Base-by-base conservation (phyloP, 2,329 filamentous ascomycete genomes). In the Ophiocordyceps camponoti-leonardi region DNA sequence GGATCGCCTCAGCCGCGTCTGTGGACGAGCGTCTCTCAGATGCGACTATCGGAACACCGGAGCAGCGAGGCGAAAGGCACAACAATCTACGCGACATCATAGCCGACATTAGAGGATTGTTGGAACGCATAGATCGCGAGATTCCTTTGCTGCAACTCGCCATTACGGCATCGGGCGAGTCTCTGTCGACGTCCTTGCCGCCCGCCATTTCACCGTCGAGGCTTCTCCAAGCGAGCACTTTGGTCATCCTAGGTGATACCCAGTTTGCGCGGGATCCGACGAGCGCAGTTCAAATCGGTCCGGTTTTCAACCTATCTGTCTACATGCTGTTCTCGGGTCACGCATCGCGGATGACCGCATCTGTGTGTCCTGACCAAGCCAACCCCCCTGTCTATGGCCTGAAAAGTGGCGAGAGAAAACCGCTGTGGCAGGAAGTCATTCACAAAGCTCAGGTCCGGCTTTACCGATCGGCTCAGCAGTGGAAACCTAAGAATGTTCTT, bases 301-400 rank as follows among this genome's bases (percentile, higher is more conserved):
- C 90, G 0, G 77, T 80, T 0, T 96, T 95, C 56, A 82, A 77
- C 0, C 62, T 96, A 8, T 94, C 88, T 0, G 67, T 96, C 52
- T 98, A 96, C 61, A 95, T 96, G 87, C 73, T 96, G 1, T 98
- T 96, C 55, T 72, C 81, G 2, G 83, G 86, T 2, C 87, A 96
- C 60, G 68, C 80, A 4, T 66, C 67, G 35, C n/a, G 20, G n/a
- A 12, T 11, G 10, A 22, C 41, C 26, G 14, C 41, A 19, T 14
- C 22, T 3, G 11, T 4, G n/a, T 10, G 16, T 23, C 13, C 31
- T 2, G 22, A 23, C 8, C 35, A 43, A 11, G 22, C 19, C 7
- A 26, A 44, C 7, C 19, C n/a, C 8, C 41, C 44, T 16, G 41
- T 48, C 4, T 62, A 61, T 41, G 60, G 59, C 0, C 30, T 61